Evolutionary conservation across 208 protist genomes (phyloP), one percentile per base, ranked within the genome.

Genomic region (Trypanosoma boissoni): DNA sequence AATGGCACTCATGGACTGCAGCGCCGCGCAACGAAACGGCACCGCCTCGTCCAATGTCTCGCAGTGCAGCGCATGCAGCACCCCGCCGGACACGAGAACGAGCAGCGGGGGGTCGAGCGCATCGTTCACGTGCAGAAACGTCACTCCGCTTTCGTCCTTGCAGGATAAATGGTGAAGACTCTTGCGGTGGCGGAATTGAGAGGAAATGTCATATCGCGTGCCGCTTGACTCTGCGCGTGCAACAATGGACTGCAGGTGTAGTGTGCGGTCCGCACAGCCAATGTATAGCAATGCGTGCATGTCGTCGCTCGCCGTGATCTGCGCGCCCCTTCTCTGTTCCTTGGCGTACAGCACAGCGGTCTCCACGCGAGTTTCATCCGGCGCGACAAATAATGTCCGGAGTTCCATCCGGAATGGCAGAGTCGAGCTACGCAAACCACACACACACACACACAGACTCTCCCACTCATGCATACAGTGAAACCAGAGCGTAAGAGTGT

Each of bases 241-340:
- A 16, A 64, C 41, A 43, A 71, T 56, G 31, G 63, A 68, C 16
- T 69, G 59, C n/a, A 67, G 58, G 21, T 72, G 46, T 18, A 85
- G 45, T 0, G 48, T 74, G 45, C 64, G 56, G 37, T 77, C 55
- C 0, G 43, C 46, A 2, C 61, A 58, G 14, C 73, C 69, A 29
- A 76, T 48, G 27, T 69, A 77, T 3, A 80, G 46, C 28, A 76
- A 63, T 3, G 61, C 34, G 24, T 58, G 49, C 21, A 78, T 44
- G 21, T 58, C 52, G 31, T 78, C 73, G n/a, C 42, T n/a, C n/a
- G n/a, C n/a, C n/a, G n/a, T n/a, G n/a, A 50, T 1, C 2, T 55
- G 16, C 3, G 49, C 29, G 2, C 2, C 24, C 28, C 50, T 64
- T 24, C 45, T 58, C 10, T 32, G 32, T 26, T 28, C 53, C 8